These are phyloP conservation scores for Rehmannia glutinosa DNA, from an alignment of 257 asterid genomes.

Conservation along the genomic window DNA sequence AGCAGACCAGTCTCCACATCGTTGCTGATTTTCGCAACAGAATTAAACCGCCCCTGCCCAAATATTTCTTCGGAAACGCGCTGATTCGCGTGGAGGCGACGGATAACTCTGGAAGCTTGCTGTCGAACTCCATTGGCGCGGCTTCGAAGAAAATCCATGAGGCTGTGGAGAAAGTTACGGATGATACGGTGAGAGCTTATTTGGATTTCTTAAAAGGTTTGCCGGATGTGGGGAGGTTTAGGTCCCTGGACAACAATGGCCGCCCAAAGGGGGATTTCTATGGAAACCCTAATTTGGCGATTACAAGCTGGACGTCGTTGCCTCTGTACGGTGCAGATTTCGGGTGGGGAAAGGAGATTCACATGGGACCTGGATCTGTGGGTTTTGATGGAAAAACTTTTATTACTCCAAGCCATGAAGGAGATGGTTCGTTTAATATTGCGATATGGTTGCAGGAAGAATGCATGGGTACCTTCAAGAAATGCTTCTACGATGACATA, in stretches of 20 bases:
- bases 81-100: slow-evolving; percentile 52
- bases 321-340: slow-evolving; percentile 73
- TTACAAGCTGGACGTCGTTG: slow-evolving; percentile 72
- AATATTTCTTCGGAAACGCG: slow-evolving; percentile 67
- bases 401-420: slow-evolving; percentile 44
- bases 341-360: slow-evolving; percentile 83
- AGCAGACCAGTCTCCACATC: slow-evolving; percentile 49
- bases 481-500: slow-evolving; percentile 49
- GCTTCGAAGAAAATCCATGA: slow-evolving; percentile 47
- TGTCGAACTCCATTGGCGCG: too few species aligned
- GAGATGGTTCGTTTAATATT: slow-evolving; percentile 50
- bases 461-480: slow-evolving; percentile 49
- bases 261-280: slow-evolving; percentile 39
- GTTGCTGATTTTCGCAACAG: slow-evolving; percentile 71
- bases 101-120: slow-evolving; percentile 38
- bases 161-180: slow-evolving; percentile 47
- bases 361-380: slow-evolving; percentile 64
- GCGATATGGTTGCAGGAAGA: slow-evolving; percentile 71
- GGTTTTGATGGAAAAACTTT: slow-evolving; percentile 66
- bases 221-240: slow-evolving; percentile 54
- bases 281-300: slow-evolving; percentile 66
- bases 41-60: slow-evolving; percentile 55
- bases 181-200: slow-evolving; percentile 45
- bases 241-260: slow-evolving; percentile 37
- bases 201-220: slow-evolving; percentile 49